Conservation (phyloP, 177 flowering plant genomes). For the Tripterygium wilfordii region DNA sequence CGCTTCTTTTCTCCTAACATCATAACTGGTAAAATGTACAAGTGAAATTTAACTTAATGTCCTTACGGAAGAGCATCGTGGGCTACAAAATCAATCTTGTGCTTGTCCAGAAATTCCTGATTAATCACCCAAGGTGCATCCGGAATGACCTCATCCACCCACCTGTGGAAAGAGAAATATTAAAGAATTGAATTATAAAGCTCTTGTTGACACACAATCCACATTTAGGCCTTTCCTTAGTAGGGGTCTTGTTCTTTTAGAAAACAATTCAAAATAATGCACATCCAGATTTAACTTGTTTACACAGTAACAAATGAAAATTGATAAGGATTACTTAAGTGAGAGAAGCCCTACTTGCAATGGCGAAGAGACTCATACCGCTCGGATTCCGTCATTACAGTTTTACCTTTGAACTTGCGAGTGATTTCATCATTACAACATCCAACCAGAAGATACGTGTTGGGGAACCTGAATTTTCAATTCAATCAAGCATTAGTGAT, state of each 20-base stretch:
- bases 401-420: constrained; percentile 80
- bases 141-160: constrained; percentile 97
- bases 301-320: neutral
- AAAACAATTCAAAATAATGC: no score
- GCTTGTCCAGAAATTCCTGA: constrained; percentile 79
- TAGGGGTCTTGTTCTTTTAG: no score
- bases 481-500: neutral
- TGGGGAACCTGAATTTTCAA: constrained; percentile 55
- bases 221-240: no score
- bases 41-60: neutral
- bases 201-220: neutral
- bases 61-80: constrained; percentile 96
- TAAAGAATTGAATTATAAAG: neutral
- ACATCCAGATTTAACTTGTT: no score
- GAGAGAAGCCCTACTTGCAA: constrained; percentile 52
- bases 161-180: constrained; percentile 32
- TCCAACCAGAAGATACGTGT: constrained; percentile 79
- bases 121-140: constrained; percentile 93
- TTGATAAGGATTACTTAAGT: neutral
- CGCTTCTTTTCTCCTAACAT: no score
- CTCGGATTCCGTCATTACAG: constrained; percentile 78
- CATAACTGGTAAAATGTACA: no score
- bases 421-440: constrained; percentile 85
- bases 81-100: constrained; percentile 74
- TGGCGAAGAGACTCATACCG: constrained; percentile 93